A percentile compares a stretch with the other conserved stretches of the same genome.
These are phyloP conservation scores for Pichia phayaonensis DNA, from an alignment of 805 yeast genomes.

Conservation along the genomic window DNA sequence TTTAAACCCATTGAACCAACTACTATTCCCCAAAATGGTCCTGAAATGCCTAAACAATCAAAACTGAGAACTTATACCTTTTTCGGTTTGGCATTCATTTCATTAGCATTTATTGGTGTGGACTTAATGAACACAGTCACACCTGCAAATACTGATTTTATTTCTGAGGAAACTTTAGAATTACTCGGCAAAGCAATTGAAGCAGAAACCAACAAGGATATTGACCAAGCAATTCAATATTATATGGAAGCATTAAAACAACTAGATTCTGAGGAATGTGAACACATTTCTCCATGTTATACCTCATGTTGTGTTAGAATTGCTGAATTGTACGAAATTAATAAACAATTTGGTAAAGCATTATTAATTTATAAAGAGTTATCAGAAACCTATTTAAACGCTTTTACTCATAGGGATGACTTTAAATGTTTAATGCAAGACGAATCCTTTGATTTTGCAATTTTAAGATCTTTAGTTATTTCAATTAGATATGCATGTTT, in stretches of 20 bases:
- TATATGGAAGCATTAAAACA: constrained; percentile 66
- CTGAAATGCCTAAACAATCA: background rate
- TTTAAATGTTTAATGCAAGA: constrained; percentile 6
- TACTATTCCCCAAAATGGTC: background rate
- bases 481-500: constrained; percentile 20
- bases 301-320: constrained; percentile 80
- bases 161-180: constrained; percentile 11
- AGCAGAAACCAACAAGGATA: constrained; percentile 32
- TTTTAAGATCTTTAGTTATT: constrained; percentile 15
- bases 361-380: constrained; percentile 19
- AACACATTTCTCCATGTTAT: constrained; percentile 62
- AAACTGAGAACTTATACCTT: background rate
- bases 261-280: constrained; percentile 46
- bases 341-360: constrained; percentile 22
- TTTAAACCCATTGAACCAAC: background rate
- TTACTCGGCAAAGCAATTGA: constrained; percentile 9
- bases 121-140: background rate
- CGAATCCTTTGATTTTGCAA: constrained; percentile 13
- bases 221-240: constrained; percentile 56
- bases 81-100: background rate
- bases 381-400: constrained; percentile 9
- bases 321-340: constrained; percentile 69
- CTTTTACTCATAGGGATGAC: constrained; percentile 7
- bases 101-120: background rate
- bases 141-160: constrained; percentile 6